Evolutionary conservation across 257 asterid genomes (phyloP).

Genomic region (Solanum chiquidenum): DNA sequence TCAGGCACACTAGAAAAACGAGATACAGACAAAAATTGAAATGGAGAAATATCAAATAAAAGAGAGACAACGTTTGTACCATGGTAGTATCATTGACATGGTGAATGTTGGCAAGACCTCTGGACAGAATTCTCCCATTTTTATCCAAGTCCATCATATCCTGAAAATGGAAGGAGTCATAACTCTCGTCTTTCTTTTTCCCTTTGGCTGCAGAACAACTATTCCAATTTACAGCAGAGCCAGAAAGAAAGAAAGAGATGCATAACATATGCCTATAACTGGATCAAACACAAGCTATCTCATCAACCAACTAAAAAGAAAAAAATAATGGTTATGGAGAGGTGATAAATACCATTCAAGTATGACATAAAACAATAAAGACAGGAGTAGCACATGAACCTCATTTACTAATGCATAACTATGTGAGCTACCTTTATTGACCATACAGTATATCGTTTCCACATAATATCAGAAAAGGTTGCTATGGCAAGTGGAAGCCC

Average conservation of each 20-base stretch:
- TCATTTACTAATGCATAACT: not conserved
- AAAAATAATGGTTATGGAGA: not conserved
- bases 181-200: not conserved
- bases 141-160: slow-evolving; percentile 85
- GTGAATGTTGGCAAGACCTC: slow-evolving; percentile 74
- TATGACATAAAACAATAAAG: not conserved
- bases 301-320: not conserved
- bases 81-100: slow-evolving; percentile 67
- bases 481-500: not conserved
- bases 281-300: not conserved
- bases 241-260: not conserved
- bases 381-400: not conserved
- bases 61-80: slow-evolving; percentile 28
- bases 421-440: not conserved
- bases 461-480: not conserved
- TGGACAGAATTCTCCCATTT: slow-evolving; percentile 51
- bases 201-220: not conserved
- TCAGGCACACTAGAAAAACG: not conserved
- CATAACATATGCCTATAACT: not conserved
- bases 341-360: not conserved
- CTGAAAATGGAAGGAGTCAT: slow-evolving; percentile 22
- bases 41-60: not conserved
- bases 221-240: not conserved
- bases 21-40: not conserved
- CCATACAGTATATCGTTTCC: not conserved